Percentiles rank a stretch among this genome's conserved stretches.
phyloP scores from a whole-genome alignment of 352 stramenopile species.

The Pythium graminicola region DNA sequence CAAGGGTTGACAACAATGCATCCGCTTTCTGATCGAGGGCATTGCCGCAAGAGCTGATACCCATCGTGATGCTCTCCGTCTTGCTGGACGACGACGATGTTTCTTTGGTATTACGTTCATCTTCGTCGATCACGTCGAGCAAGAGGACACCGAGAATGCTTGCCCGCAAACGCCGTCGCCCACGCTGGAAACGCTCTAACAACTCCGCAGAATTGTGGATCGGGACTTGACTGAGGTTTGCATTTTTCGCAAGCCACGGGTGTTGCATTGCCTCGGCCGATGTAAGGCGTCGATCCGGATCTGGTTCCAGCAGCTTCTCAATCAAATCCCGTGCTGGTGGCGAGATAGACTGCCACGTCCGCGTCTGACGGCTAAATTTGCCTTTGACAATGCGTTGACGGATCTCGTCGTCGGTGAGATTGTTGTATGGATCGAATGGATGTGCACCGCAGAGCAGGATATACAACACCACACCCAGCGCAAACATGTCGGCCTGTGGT shows the following conservation, averaged over 20 bases:
- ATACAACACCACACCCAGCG: slow-evolving; percentile 75
- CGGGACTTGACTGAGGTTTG: slow-evolving; percentile 44
- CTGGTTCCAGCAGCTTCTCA: slow-evolving; percentile 54
- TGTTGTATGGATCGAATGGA: slow-evolving; percentile 83
- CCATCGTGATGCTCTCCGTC: slow-evolving; percentile 38
- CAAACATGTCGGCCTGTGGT: slow-evolving; percentile 77
- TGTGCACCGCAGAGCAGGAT: slow-evolving; percentile 81
- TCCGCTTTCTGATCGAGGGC: slow-evolving; percentile 64
- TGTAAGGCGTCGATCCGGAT: slow-evolving; percentile 59
- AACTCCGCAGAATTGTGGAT: slow-evolving; percentile 65
- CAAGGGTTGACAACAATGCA: slow-evolving; percentile 56
- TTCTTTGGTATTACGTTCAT: no score
- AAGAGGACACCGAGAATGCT: slow-evolving; percentile 77
- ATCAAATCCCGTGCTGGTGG: slow-evolving; percentile 61
- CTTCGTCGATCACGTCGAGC: slow-evolving; percentile 43
- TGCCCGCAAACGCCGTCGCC: slow-evolving; percentile 60
- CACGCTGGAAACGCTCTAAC: slow-evolving; percentile 75
- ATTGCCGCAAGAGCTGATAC: slow-evolving; percentile 61
- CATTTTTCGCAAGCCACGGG: slow-evolving; percentile 57
- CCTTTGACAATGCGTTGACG: slow-evolving; percentile 70
- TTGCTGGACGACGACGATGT: background rate
- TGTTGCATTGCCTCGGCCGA: slow-evolving; percentile 60
- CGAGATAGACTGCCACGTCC: slow-evolving; percentile 68
- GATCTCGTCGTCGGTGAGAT: slow-evolving; percentile 80
- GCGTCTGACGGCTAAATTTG: slow-evolving; percentile 65